phyloP scores from a whole-genome alignment of 306 rosid species.

The Datisca glomerata region DNA sequence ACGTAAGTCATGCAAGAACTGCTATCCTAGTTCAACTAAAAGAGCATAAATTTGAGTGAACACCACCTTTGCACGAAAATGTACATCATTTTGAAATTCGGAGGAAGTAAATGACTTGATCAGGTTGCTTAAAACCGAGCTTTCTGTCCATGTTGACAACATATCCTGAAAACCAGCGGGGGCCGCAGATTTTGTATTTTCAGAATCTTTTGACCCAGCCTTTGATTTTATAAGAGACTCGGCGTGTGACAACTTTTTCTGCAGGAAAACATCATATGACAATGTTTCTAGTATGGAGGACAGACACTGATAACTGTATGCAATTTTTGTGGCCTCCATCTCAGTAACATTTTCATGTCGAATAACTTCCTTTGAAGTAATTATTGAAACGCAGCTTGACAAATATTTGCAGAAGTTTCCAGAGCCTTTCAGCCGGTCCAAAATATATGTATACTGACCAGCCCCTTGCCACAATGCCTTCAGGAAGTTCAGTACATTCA shows the following conservation, averaged over 20 bases:
- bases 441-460: slow-evolving; percentile 40
- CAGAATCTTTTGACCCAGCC: slow-evolving; percentile 36
- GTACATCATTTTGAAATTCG: slow-evolving; percentile 32
- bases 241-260: slow-evolving; percentile 60
- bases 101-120: slow-evolving; percentile 41
- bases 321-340: slow-evolving; percentile 37
- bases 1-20: too few relatives aligned
- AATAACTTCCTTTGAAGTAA: slow-evolving; percentile 26
- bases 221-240: slow-evolving; percentile 46
- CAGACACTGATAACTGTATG: slow-evolving; percentile 51
- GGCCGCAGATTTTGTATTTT: slow-evolving; percentile 30
- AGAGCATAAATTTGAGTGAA: neutral
- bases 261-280: slow-evolving; percentile 70
- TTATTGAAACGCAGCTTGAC: slow-evolving; percentile 28
- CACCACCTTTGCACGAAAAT: slow-evolving; percentile 58
- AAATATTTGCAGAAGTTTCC: slow-evolving; percentile 47
- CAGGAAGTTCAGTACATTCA: slow-evolving; percentile 59
- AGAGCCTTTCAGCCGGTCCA: slow-evolving; percentile 47
- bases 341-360: slow-evolving; percentile 22
- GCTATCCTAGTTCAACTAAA: too few relatives aligned
- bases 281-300: slow-evolving; percentile 59
- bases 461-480: slow-evolving; percentile 86
- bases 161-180: slow-evolving; percentile 35
- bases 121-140: slow-evolving; percentile 50
- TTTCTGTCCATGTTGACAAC: slow-evolving; percentile 45